phyloP scores from a whole-genome alignment of 2,329 filamentous ascomycete species.

The Dendrostoma leiphaemia region DNA sequence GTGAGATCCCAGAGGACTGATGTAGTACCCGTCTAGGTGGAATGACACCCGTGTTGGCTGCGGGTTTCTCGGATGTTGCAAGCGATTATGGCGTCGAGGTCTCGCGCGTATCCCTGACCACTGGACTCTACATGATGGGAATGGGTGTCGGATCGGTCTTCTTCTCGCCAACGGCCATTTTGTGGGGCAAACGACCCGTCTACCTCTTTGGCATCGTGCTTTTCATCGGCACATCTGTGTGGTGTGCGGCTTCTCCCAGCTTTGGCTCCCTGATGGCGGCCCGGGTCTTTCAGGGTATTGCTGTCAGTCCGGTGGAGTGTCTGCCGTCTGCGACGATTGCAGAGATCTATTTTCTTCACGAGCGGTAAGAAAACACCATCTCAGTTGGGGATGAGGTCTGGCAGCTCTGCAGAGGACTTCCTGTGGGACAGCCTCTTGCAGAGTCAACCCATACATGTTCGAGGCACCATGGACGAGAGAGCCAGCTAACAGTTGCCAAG shows the following conservation, averaged over 20 bases:
- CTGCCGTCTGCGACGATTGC: constrained; percentile 91
- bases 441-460: too few species aligned
- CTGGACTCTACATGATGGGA: constrained; percentile 92
- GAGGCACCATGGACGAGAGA: too few species aligned
- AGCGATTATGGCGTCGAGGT: constrained; percentile 61
- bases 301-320: constrained; percentile 87
- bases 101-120: constrained; percentile 78
- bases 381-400: too few species aligned
- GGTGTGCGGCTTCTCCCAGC: constrained; percentile 82
- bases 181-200: constrained; percentile 87
- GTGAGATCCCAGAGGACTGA: too few species aligned
- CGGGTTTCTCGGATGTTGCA: constrained; percentile 83
- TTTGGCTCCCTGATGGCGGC: constrained; percentile 79
- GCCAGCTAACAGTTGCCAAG: background rate
- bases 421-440: background rate
- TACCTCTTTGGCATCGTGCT: constrained; percentile 76
- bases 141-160: constrained; percentile 81
- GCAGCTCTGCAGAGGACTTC: too few species aligned
- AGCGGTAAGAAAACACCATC: too few species aligned
- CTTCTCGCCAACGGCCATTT: constrained; percentile 84
- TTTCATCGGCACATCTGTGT: constrained; percentile 75
- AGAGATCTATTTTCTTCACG: constrained; percentile 94
- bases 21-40: constrained; percentile 54
- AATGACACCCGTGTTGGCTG: constrained; percentile 86
- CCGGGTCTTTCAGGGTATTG: constrained; percentile 82